Conservation (phyloP, 192 early-diverging fungal genomes). For the Dissophora globulifera region DNA sequence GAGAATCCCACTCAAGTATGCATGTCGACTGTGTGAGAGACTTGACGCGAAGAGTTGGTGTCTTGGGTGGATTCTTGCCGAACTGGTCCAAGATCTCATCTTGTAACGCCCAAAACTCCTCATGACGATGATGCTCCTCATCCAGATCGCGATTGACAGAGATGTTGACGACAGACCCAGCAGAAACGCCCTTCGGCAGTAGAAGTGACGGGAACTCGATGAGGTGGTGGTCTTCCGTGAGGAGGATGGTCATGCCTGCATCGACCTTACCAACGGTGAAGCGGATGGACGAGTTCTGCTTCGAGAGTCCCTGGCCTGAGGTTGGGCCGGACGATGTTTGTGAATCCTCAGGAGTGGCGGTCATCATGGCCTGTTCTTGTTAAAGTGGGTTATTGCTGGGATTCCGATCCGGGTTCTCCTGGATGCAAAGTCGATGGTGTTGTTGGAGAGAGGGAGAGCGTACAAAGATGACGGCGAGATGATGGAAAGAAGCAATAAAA, state of each 20-base stretch:
- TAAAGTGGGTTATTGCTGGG: neutral
- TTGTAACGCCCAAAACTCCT: constrained; percentile 89
- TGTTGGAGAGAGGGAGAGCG: neutral
- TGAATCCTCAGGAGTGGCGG: constrained; percentile 25
- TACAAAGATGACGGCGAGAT: neutral
- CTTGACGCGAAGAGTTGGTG: constrained; percentile 82
- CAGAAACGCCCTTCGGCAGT: constrained; percentile 90
- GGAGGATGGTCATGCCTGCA: constrained; percentile 92
- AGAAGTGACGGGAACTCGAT: constrained; percentile 98
- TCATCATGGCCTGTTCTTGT: constrained; percentile 33
- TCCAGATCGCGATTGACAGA: constrained; percentile 92
- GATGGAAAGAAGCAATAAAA: neutral
- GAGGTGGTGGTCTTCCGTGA: constrained; percentile 98
- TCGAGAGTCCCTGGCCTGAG: no score
- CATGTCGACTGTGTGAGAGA: constrained; percentile 87
- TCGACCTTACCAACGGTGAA: constrained; percentile 96
- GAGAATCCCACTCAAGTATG: constrained; percentile 91
- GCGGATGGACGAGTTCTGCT: constrained; percentile 62
- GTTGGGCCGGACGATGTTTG: neutral
- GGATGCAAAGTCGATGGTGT: no score
- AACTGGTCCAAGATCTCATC: constrained; percentile 85
- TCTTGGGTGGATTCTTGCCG: constrained; percentile 79
- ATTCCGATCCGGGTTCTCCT: no score
- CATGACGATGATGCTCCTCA: constrained; percentile 77
- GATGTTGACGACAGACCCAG: constrained; percentile 97